Percentiles rank a stretch among this genome's conserved stretches.
Conservation (phyloP, 257 asterid genomes). For the Nicotiana tomentosiformis region DNA sequence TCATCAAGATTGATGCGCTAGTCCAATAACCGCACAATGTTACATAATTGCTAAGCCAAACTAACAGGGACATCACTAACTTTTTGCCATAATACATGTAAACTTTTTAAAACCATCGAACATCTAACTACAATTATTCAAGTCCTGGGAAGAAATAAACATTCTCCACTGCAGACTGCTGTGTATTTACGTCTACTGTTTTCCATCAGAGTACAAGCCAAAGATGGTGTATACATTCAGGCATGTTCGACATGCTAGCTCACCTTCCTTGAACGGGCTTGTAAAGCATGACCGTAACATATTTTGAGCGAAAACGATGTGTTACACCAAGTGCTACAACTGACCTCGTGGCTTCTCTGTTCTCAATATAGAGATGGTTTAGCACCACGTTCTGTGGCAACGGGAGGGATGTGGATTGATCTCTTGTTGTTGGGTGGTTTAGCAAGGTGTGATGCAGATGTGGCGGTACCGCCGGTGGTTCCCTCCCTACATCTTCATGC, state of each 20-base stretch:
- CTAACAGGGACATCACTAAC: neutral
- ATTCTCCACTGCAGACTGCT: neutral
- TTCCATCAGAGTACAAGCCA: neutral
- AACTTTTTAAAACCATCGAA: neutral
- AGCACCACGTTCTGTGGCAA: constrained; percentile 66
- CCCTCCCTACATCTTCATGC: constrained; percentile 68
- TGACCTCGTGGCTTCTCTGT: constrained; percentile 58
- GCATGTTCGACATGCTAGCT: constrained; percentile 10
- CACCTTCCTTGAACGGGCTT: constrained; percentile 84
- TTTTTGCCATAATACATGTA: neutral
- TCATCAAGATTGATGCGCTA: neutral
- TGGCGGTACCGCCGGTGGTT: constrained; percentile 66
- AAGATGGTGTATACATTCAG: neutral
- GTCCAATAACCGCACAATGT: neutral
- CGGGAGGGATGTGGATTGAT: constrained; percentile 43
- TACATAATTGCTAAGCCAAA: neutral
- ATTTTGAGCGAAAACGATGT: constrained; percentile 85
- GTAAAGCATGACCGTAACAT: constrained; percentile 79
- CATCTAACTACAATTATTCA: neutral
- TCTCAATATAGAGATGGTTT: constrained; percentile 89
- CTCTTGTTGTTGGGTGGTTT: constrained; percentile 42
- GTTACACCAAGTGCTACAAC: constrained; percentile 84
- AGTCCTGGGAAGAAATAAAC: neutral
- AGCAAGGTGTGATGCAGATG: constrained; percentile 74
- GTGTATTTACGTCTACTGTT: neutral